Evolutionary conservation across 768 basidiomycete species (phyloP), one percentile per base, ranked within the genome.

Genomic region (Panaeolus cyanescens): DNA sequence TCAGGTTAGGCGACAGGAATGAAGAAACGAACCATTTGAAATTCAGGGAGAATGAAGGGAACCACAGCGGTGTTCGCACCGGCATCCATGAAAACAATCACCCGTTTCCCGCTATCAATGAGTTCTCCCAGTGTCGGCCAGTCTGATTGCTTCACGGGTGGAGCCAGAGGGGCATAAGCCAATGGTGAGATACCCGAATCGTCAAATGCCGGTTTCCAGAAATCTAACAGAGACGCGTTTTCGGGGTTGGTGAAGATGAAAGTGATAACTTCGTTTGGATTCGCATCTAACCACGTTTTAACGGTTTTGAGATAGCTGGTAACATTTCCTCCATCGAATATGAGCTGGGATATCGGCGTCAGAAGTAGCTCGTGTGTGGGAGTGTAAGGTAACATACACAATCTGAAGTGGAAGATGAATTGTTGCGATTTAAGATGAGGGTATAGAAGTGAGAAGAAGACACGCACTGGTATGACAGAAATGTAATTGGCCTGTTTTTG

Each of bases 61-160:
- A 83, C 81, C 13, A 65, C 55, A 1, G 72, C 69, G 4, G 74
- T 73, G 58, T 80, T 74, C 9, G 82, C 80, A 15, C 79, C 76
- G 3, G 75, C 62, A 59, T 89, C 87, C 67, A 90, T 73, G 71
- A 90, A 89, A 4, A 86, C 80, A 10, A 90, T 79, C 5, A 90
- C 80, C 4, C 83, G 80, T 66, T 80, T 86, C 3, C 83, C 86
- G 39, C 71, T 76, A 67, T 85, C 82, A 61, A 89, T 85, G 71
- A 90, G 72, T n/a, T 81, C 70, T 0, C 85, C 84, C 4, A 90
- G 72, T 0, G 87, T 87, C 0, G 88, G 89, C 87, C 88, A 91
- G 55, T 83, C 77, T 12, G 73, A 70, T 15, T 75, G 69, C 25
- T 75, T 75, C 58, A 83, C 70, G 0, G 81, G 78, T 0, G 79